A percentile compares a stretch with the other conserved stretches of the same genome.
These are phyloP conservation scores for Ochetophila trinervis DNA, from an alignment of 306 rosid species.

Conservation along the genomic window DNA sequence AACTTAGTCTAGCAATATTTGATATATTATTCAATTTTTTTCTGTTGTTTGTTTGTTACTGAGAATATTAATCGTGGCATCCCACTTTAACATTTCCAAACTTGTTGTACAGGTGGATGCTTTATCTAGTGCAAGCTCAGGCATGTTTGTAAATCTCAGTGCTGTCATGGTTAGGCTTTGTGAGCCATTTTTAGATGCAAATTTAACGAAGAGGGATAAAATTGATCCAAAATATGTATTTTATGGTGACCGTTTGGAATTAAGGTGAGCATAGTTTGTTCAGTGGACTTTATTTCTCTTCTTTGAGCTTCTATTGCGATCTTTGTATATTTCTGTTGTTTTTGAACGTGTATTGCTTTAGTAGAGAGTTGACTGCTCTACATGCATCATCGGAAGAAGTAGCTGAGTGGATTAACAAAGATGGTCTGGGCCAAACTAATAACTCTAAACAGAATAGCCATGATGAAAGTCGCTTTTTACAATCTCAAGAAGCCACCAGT, in stretches of 20 bases:
- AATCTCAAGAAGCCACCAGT: slow-evolving; percentile 88
- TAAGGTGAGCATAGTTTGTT: slow-evolving; percentile 54
- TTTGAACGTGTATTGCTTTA: slow-evolving; percentile 26
- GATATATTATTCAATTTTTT: background rate
- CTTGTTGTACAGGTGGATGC: slow-evolving; percentile 69
- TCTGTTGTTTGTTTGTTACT: background rate
- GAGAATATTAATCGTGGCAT: background rate
- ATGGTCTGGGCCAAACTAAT: slow-evolving; percentile 36
- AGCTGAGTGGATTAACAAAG: slow-evolving; percentile 70
- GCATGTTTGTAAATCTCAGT: slow-evolving; percentile 97
- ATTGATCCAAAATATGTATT: slow-evolving; percentile 88
- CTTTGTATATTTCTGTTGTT: slow-evolving; percentile 31
- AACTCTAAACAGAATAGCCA: slow-evolving; percentile 39
- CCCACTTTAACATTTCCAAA: slow-evolving; percentile 6
- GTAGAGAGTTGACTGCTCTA: slow-evolving; percentile 93
- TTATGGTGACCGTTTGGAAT: slow-evolving; percentile 67
- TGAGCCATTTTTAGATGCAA: slow-evolving; percentile 93
- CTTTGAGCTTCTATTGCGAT: slow-evolving; percentile 19
- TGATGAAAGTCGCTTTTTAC: slow-evolving; percentile 62
- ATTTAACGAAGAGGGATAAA: slow-evolving; percentile 77
- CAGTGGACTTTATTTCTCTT: slow-evolving; percentile 11
- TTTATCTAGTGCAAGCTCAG: slow-evolving; percentile 93
- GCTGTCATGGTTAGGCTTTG: slow-evolving; percentile 94
- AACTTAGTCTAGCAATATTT: background rate
- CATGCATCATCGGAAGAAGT: slow-evolving; percentile 96